A percentile compares a stretch with the other conserved stretches of the same genome.
phyloP scores from a whole-genome alignment of 148 eudicot species.

The Rhododendron griersonianum region DNA sequence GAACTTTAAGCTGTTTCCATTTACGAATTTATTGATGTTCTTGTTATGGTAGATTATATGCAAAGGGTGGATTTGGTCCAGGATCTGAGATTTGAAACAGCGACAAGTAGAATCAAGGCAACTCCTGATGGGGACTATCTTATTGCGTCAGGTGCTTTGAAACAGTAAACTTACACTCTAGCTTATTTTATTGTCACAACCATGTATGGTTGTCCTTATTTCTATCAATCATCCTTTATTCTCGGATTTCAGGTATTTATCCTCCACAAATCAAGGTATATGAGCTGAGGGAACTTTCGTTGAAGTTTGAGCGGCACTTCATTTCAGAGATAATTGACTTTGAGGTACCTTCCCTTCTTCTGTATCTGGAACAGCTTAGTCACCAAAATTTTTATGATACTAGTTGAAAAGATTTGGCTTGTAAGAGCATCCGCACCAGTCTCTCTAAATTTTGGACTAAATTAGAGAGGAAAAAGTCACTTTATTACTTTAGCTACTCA shows the following conservation, averaged over 20 bases:
- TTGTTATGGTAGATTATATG: constrained; percentile 46
- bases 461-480: too few relatives aligned
- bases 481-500: too few relatives aligned
- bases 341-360: constrained; percentile 40
- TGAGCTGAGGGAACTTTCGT: constrained; percentile 72
- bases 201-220: not conserved
- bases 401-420: not conserved
- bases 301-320: constrained; percentile 94
- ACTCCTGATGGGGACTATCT: constrained; percentile 96
- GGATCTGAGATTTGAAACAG: constrained; percentile 86
- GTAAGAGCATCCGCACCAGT: too few relatives aligned
- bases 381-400: not conserved
- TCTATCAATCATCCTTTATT: constrained; percentile 7
- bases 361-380: not conserved
- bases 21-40: constrained; percentile 5
- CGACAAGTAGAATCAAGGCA: constrained; percentile 78
- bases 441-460: too few relatives aligned
- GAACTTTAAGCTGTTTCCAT: not conserved
- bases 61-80: constrained; percentile 78
- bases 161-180: not conserved
- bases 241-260: constrained; percentile 59
- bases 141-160: constrained; percentile 73
- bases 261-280: constrained; percentile 97
- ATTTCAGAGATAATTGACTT: constrained; percentile 83
- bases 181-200: not conserved